Base-by-base conservation (phyloP, 2,329 filamentous ascomycete genomes). In the Fusarium austroafricanum region DNA sequence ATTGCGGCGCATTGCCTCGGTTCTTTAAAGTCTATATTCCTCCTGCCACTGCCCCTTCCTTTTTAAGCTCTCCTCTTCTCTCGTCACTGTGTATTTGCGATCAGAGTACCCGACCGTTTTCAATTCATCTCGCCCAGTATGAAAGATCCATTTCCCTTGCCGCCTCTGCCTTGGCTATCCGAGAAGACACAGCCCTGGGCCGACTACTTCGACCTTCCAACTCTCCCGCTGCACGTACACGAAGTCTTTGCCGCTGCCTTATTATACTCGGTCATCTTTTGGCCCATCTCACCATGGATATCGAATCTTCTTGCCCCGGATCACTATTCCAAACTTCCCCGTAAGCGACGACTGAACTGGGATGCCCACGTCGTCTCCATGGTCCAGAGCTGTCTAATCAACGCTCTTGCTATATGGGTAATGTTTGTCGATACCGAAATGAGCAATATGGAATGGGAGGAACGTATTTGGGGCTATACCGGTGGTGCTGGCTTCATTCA, bases 301-400 rank as follows among this genome's bases (percentile, higher is more conserved):
- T 94, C 91, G 33, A 83, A 79, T 44, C 75, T 81, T 57, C 77
- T 93, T 61, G 89, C 91, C 67, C 87, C 90, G 4, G 72, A 82
- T 44, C 83, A 86, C 70, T 96, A 96, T 80, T 77, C 82, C 31
- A 84, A 93, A 71, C 86, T 88, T 47, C 80, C 82, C 26, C 84
- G 86, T 55, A 92, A 90, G 57, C 86, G 85, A 75, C 80, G 80
- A 43, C 83, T 93, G 65, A 96, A 92, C 83, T 96, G 93, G 93
- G 89, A 96, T 77, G 90, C 93, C 23, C 93, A 95, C 76, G 89
- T 95, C 55, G 92, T 96, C 31, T 94, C 91, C n/a, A 86, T 96
- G 70, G 83, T 92, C 56, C 93, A 96, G 83, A 90, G 89, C 76
- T 82, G 84, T 31, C 80, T 93, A 55, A 92, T 96, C 80, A 93